Evolutionary conservation across 169 alveolate species (phyloP).

Genomic region (Theileria parva): DNA sequence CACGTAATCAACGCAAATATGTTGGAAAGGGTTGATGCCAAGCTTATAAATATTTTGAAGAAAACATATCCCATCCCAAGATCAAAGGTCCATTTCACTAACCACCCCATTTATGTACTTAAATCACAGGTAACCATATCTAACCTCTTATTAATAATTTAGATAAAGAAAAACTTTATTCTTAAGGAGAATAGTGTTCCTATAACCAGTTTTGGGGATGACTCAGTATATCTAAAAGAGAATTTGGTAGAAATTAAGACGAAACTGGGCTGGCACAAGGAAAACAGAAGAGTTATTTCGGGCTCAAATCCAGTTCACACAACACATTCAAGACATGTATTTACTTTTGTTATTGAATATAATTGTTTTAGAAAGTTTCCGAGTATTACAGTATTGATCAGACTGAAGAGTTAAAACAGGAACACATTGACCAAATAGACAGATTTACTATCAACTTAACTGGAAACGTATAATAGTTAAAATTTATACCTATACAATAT

Average conservation of each 20-base stretch:
- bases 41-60: constrained; percentile 21
- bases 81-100: constrained; percentile 21
- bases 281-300: constrained; percentile 33
- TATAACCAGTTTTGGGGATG: constrained; percentile 29
- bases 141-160: background rate
- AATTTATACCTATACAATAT: background rate
- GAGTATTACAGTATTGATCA: constrained; percentile 8
- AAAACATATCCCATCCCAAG: constrained; percentile 49
- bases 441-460: constrained; percentile 29
- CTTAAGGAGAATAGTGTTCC: constrained; percentile 29
- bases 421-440: constrained; percentile 8
- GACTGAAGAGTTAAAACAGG: constrained; percentile 8
- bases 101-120: constrained; percentile 53
- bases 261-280: constrained; percentile 43
- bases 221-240: constrained; percentile 33
- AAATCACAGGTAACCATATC: constrained; percentile 47
- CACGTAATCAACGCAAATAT: constrained; percentile 13
- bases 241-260: constrained; percentile 56
- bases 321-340: constrained; percentile 10
- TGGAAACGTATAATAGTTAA: constrained; percentile 15
- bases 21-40: constrained; percentile 45
- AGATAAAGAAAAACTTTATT: constrained; percentile 33
- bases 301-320: constrained; percentile 39
- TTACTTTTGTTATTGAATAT: background rate
- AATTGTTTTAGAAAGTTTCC: background rate